Percentiles rank a stretch among this genome's conserved stretches.
Evolutionary conservation across 768 basidiomycete species (phyloP).

Genomic region (Pholiota molesta): DNA sequence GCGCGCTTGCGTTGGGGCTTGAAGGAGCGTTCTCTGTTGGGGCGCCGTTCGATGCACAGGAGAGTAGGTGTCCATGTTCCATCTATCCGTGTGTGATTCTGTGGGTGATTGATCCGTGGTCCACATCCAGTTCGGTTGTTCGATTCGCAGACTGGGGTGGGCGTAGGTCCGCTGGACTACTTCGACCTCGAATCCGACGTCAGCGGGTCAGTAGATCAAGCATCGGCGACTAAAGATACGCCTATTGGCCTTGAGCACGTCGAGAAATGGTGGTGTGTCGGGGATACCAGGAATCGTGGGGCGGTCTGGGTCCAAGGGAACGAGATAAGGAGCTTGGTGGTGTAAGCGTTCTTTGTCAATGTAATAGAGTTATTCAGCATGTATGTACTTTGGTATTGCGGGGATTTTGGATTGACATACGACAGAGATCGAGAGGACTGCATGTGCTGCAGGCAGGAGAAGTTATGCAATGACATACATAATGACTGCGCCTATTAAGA

Average conservation of each 20-base stretch:
- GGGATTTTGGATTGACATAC: neutral
- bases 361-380: neutral
- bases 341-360: neutral
- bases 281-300: slow-evolving; percentile 66
- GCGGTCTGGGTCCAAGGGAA: slow-evolving; percentile 79
- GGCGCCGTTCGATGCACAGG: slow-evolving; percentile 74
- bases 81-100: neutral
- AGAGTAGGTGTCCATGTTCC: slow-evolving; percentile 51
- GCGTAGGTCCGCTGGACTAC: slow-evolving; percentile 72
- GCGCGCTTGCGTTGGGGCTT: slow-evolving; percentile 72
- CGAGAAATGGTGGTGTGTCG: slow-evolving; percentile 93
- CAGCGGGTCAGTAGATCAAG: neutral
- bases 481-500: neutral
- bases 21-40: slow-evolving; percentile 62
- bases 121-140: slow-evolving; percentile 46
- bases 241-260: slow-evolving; percentile 50
- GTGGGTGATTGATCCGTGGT: neutral
- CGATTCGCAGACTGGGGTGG: slow-evolving; percentile 39
- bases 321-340: slow-evolving; percentile 6
- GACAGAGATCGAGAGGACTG: neutral
- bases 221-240: neutral
- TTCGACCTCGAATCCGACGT: slow-evolving; percentile 45
- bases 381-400: no score
- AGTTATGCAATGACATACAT: neutral
- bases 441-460: neutral